phyloP scores from a whole-genome alignment of 2,329 filamentous ascomycete species.

The Beauveria caledonica region DNA sequence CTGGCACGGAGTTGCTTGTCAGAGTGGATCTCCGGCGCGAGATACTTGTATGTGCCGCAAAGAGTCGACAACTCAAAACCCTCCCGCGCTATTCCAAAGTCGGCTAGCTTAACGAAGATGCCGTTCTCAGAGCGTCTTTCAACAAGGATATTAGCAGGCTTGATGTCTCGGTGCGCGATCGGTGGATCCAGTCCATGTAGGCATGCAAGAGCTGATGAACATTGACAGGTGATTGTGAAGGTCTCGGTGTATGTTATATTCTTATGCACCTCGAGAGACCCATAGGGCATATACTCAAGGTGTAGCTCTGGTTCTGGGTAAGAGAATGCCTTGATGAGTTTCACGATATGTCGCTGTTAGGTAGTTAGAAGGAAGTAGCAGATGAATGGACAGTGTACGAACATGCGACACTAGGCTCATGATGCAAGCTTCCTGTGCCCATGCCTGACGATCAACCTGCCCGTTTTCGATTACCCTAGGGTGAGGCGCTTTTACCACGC shows the following conservation, averaged over 20 bases:
- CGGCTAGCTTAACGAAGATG: conserved; percentile 25
- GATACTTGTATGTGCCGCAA: conserved; percentile 80
- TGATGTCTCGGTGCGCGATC: conserved; percentile 90
- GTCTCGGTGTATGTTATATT: conserved; percentile 14
- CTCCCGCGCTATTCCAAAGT: conserved; percentile 53
- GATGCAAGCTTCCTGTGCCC: not conserved
- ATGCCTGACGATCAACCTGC: not conserved
- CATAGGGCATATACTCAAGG: not conserved
- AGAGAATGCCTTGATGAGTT: not conserved
- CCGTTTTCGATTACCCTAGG: not conserved
- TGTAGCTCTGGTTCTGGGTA: not conserved
- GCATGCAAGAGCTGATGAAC: conserved; percentile 14
- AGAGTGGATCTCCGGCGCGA: conserved; percentile 69
- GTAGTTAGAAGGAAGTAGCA: not conserved
- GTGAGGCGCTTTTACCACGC: not conserved
- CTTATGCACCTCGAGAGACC: not conserved
- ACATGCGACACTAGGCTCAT: not conserved
- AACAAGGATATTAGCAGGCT: conserved; percentile 79
- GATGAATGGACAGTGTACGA: not conserved
- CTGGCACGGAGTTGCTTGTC: not conserved
- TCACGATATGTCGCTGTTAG: not conserved
- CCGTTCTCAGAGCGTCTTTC: conserved; percentile 59
- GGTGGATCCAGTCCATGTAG: conserved; percentile 12
- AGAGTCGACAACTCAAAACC: conserved; percentile 86
- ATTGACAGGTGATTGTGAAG: conserved; percentile 12